phyloP scores from a whole-genome alignment of 768 basidiomycete species.

The Podaxis pistillaris region DNA sequence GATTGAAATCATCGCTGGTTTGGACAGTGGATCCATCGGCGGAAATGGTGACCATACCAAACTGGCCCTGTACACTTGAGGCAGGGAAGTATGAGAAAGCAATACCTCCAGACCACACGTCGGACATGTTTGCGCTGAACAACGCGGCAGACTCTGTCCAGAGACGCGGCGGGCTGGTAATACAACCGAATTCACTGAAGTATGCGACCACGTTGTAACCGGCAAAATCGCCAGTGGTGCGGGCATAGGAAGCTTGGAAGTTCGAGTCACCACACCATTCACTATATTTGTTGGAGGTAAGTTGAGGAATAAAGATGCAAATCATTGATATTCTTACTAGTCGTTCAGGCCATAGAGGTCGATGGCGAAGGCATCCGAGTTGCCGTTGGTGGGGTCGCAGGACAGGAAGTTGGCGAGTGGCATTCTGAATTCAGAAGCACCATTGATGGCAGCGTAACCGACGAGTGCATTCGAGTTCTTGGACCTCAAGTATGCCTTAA shows the following conservation, averaged over 20 bases:
- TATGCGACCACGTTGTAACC: slow-evolving; percentile 80
- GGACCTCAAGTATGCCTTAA: slow-evolving; percentile 79
- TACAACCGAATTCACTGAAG: slow-evolving; percentile 88
- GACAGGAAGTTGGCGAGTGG: slow-evolving; percentile 76
- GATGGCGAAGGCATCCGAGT: slow-evolving; percentile 61
- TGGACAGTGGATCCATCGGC: slow-evolving; percentile 65
- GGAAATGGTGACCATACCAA: slow-evolving; percentile 83
- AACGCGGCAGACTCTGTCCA: slow-evolving; percentile 82
- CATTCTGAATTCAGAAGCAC: slow-evolving; percentile 55
- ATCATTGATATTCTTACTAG: slow-evolving; percentile 51
- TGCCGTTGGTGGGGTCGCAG: slow-evolving; percentile 58
- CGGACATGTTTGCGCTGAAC: slow-evolving; percentile 68
- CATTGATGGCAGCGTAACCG: slow-evolving; percentile 87
- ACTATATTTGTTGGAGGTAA: slow-evolving; percentile 34
- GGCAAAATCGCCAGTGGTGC: slow-evolving; percentile 51
- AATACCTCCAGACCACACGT: slow-evolving; percentile 85
- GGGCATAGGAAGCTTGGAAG: slow-evolving; percentile 55
- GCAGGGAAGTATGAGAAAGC: slow-evolving; percentile 93
- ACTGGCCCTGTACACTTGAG: slow-evolving; percentile 64
- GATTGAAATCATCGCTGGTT: slow-evolving; percentile 63
- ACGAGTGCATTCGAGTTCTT: slow-evolving; percentile 66
- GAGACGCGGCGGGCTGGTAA: slow-evolving; percentile 54
- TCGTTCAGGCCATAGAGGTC: slow-evolving; percentile 88
- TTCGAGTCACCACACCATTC: slow-evolving; percentile 78
- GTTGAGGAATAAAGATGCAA: background rate